Evolutionary conservation across 257 asterid species (phyloP).

Genomic region (Solanum gracilifrons): DNA sequence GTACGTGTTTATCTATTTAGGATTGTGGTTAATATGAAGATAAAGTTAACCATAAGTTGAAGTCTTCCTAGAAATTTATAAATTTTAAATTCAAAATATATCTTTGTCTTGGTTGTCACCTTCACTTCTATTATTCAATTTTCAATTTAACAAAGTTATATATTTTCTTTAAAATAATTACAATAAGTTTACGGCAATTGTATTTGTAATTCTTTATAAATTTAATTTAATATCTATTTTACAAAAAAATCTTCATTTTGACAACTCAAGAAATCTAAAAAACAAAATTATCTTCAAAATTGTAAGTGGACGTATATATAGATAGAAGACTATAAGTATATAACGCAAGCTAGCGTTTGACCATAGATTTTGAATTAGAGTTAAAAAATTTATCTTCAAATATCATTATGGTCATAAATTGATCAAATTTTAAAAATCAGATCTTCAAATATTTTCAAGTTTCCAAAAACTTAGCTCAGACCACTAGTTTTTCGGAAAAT

Average conservation of each 20-base stretch:
- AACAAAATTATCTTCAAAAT: background rate
- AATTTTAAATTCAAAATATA: too few species aligned
- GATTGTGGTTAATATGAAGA: background rate
- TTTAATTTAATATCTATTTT: too few species aligned
- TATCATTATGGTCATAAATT: background rate
- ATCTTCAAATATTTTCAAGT: background rate
- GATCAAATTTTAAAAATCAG: background rate
- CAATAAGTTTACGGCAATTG: too few species aligned
- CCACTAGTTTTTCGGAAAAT: too few species aligned
- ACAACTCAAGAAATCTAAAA: background rate
- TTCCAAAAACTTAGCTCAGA: background rate
- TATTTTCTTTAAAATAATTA: background rate
- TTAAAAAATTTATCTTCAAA: too few species aligned
- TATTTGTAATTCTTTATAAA: background rate
- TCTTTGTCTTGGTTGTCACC: background rate
- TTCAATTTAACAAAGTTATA: background rate
- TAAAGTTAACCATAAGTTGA: too few species aligned
- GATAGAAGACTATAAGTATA: background rate
- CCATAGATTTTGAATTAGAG: too few species aligned
- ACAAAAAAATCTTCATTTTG: background rate
- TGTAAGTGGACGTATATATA: background rate
- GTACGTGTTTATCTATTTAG: background rate
- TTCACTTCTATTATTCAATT: background rate
- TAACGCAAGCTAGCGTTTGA: background rate
- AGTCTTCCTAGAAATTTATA: background rate